phyloP scores from a whole-genome alignment of 2,329 filamentous ascomycete genomes.

The Aspergillus felis region DNA sequence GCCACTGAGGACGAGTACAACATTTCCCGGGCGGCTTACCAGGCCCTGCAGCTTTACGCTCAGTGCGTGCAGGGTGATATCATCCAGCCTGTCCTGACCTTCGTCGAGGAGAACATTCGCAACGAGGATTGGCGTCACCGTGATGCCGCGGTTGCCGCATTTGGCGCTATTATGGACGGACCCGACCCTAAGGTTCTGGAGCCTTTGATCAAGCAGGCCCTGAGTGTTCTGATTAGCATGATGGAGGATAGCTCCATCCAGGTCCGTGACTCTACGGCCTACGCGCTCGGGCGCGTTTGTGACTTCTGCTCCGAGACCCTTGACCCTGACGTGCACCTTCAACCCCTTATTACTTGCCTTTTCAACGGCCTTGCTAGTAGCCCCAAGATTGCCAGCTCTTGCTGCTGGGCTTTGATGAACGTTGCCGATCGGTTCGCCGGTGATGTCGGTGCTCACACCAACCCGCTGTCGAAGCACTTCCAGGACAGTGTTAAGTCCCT shows the following conservation, averaged over 20 bases:
- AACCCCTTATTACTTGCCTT: constrained; percentile 78
- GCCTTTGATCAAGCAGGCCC: constrained; percentile 90
- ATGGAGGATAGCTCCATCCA: constrained; percentile 83
- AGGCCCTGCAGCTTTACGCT: constrained; percentile 91
- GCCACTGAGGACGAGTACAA: constrained; percentile 97
- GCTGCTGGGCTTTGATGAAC: constrained; percentile 99
- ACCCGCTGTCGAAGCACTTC: constrained; percentile 87
- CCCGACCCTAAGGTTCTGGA: constrained; percentile 89
- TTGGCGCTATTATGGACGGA: constrained; percentile 98
- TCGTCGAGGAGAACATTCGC: constrained; percentile 87
- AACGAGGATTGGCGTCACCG: constrained; percentile 91
- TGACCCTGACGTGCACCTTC: constrained; percentile 76
- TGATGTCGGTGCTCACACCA: constrained; percentile 71
- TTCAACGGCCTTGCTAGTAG: constrained; percentile 87
- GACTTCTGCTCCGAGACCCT: constrained; percentile 90
- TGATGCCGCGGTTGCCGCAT: constrained; percentile 93
- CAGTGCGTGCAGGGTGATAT: constrained; percentile 84
- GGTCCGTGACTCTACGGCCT: constrained; percentile 93
- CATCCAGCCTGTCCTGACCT: constrained; percentile 79
- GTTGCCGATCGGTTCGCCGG: constrained; percentile 92
- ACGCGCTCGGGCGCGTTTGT: constrained; percentile 91
- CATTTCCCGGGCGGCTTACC: constrained; percentile 88
- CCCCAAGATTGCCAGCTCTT: constrained; percentile 95
- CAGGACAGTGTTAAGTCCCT: constrained; percentile 84
- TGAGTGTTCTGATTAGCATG: constrained; percentile 89